Evolutionary conservation across 192 early-diverging fungal genomes (phyloP).

Genomic region (Pilaira anomala): DNA sequence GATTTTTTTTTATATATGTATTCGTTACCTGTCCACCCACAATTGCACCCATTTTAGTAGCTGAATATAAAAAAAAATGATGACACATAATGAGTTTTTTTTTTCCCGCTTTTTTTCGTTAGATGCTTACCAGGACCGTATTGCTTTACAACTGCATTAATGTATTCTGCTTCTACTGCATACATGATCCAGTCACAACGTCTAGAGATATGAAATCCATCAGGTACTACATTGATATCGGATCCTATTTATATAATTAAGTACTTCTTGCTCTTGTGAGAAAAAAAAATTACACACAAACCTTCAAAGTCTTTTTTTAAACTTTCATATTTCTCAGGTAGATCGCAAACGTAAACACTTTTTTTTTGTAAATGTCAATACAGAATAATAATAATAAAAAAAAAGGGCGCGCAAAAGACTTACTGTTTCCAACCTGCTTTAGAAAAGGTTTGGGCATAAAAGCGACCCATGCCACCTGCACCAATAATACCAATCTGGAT

Average conservation of each 20-base stretch:
- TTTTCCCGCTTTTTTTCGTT: background rate
- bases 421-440: constrained; percentile 79
- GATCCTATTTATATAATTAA: constrained; percentile 27
- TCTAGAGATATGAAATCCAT: constrained; percentile 85
- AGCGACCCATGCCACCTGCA: constrained; percentile 91
- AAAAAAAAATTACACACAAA: constrained; percentile 5
- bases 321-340: constrained; percentile 69
- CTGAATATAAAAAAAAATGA: constrained; percentile 26
- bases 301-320: constrained; percentile 59
- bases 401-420: background rate
- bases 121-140: constrained; percentile 74
- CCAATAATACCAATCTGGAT: constrained; percentile 90
- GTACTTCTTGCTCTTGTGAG: too few species aligned
- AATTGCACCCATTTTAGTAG: constrained; percentile 84
- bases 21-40: constrained; percentile 80
- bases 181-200: constrained; percentile 89
- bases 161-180: constrained; percentile 89
- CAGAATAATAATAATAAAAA: too few species aligned
- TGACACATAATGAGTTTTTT: background rate
- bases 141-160: constrained; percentile 71
- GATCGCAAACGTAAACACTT: constrained; percentile 88
- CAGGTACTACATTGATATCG: constrained; percentile 61
- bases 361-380: background rate
- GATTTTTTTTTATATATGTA: background rate
- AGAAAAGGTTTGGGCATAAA: constrained; percentile 76